These are phyloP conservation scores for Amaranthus cruentus DNA, from an alignment of 148 eudicot species.

Conservation along the genomic window DNA sequence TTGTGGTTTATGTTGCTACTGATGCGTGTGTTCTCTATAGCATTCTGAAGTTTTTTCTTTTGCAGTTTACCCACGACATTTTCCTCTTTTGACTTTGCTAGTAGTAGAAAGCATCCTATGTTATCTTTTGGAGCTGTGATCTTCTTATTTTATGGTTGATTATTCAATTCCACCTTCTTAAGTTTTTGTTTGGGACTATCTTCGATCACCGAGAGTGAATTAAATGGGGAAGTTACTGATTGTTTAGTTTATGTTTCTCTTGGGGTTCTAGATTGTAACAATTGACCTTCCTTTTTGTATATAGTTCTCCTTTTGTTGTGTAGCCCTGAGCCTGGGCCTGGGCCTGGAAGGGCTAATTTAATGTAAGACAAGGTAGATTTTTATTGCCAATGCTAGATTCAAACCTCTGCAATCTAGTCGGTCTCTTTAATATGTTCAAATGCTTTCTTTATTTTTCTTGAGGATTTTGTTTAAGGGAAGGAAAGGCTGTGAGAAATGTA, in stretches of 20 bases:
- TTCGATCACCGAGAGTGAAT: background rate
- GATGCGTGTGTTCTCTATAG: background rate
- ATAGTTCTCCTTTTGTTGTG: no score
- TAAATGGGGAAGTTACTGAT: background rate
- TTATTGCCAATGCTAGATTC: no score
- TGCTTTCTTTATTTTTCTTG: background rate
- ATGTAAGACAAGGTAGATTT: no score
- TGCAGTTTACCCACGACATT: background rate
- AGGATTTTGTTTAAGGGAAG: background rate
- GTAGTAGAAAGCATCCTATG: background rate
- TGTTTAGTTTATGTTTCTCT: background rate
- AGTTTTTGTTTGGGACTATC: background rate
- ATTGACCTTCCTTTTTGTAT: background rate
- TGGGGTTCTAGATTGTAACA: background rate
- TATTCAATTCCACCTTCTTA: background rate
- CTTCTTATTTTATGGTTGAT: background rate
- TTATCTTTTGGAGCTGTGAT: background rate
- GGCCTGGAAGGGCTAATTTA: no score
- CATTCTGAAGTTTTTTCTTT: background rate
- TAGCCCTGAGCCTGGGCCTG: no score
- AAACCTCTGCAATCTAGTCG: background rate
- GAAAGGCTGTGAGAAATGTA: background rate
- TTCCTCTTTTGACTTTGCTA: background rate
- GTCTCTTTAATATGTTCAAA: background rate
- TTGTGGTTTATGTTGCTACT: background rate